Percentiles rank a stretch among this genome's conserved stretches.
phyloP scores from a whole-genome alignment of 441 rosid genomes.

The Euphorbia celastroides region DNA sequence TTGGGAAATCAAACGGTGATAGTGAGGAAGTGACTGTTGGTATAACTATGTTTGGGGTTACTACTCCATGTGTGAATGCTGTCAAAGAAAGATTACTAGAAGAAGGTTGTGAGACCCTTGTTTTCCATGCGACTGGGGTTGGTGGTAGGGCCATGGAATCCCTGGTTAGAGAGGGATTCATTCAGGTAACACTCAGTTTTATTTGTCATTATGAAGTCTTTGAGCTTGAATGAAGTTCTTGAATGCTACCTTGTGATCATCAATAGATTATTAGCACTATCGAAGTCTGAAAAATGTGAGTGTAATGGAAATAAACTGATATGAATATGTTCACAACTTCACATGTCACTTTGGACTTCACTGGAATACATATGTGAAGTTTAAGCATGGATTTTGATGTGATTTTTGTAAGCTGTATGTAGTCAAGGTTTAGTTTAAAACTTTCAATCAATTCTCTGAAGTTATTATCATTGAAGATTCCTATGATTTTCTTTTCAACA shows the following conservation, averaged over 20 bases:
- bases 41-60: constrained; percentile 90
- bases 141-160: constrained; percentile 97
- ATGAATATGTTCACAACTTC: neutral
- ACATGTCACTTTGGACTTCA: neutral
- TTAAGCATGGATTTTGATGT: neutral
- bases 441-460: neutral
- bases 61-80: constrained; percentile 76
- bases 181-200: constrained; percentile 43
- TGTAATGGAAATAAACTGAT: neutral
- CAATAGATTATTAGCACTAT: neutral
- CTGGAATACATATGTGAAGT: neutral
- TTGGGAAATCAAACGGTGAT: constrained; percentile 8
- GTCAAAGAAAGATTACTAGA: constrained; percentile 53
- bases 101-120: constrained; percentile 70
- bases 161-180: constrained; percentile 68
- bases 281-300: neutral
- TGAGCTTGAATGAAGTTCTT: neutral
- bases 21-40: constrained; percentile 53
- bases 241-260: neutral
- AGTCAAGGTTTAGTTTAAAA: neutral
- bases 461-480: neutral
- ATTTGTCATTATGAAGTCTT: neutral
- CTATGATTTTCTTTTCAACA: neutral
- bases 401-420: neutral
- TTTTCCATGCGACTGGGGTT: constrained; percentile 92